A percentile compares a stretch with the other conserved stretches of the same genome.
phyloP scores from a whole-genome alignment of 345 rosid genomes.

The Isatis tinctoria region DNA sequence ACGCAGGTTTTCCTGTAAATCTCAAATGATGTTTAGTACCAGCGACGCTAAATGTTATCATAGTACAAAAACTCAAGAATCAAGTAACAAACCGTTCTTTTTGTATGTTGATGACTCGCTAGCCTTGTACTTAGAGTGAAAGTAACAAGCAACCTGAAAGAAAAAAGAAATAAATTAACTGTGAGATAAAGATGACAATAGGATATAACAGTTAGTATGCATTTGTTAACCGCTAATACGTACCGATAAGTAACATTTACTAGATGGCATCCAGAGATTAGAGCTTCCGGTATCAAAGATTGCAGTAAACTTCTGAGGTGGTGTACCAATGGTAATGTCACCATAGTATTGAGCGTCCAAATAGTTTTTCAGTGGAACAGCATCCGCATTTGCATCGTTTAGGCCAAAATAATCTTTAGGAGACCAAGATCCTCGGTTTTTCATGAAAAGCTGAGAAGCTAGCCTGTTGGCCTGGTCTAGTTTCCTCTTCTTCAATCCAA shows the following conservation, averaged over 20 bases:
- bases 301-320: constrained; percentile 81
- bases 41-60: background rate
- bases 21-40: background rate
- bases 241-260: constrained; percentile 78
- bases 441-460: constrained; percentile 42
- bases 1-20: constrained; percentile 68
- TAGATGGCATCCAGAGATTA: constrained; percentile 89
- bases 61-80: background rate
- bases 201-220: background rate
- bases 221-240: background rate
- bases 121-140: constrained; percentile 83
- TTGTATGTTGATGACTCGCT: constrained; percentile 61
- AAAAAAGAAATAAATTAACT: background rate
- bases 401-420: constrained; percentile 36
- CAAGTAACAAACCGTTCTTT: constrained; percentile 55
- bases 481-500: constrained; percentile 68
- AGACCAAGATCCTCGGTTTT: constrained; percentile 39
- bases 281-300: constrained; percentile 95
- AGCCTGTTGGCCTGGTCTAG: constrained; percentile 51
- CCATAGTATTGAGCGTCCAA: constrained; percentile 96
- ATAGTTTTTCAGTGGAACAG: constrained; percentile 62
- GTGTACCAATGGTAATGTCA: constrained; percentile 81
- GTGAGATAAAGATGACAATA: background rate
- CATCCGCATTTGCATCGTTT: constrained; percentile 44
- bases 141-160: constrained; percentile 77